Base-by-base conservation (phyloP, 2,329 filamentous ascomycete genomes). In the Macrophomina phaseolina region DNA sequence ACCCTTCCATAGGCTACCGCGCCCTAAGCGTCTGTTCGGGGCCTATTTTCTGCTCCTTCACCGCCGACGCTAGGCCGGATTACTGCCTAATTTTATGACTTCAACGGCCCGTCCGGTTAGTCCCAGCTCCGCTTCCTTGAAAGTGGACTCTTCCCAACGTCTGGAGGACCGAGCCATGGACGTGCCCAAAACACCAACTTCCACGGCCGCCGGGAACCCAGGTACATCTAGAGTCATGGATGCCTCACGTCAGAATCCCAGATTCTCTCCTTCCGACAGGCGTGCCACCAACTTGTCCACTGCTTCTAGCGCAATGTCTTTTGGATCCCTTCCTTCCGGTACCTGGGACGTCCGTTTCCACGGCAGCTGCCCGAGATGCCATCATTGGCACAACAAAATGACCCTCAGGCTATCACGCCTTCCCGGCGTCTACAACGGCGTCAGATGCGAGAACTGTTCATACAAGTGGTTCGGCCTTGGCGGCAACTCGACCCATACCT, bases 401-500 rank as follows among this genome's bases (percentile, higher is more conserved):
- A 46, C 52, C 1, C 36, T 68, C 4, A 65, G 48, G 16, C 40
- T 67, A 4, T 68, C 68, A 4, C 53, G 48, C 18, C 45, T 56
- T 5, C 68, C 67, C 23, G 64, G 55, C 11, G 63, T 64, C 6
- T 68, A 67, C 36, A 67, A 65, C 8, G 64, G 65, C 51, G 36
- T 69, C 28, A 61, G 67, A 52, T 69, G 68, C 36, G 55, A 67
- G 38, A 67, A 64, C n/a, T 69, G 68, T 38, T 28, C 23, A n/a
- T 49, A 64, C 49, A 69, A 67, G 61, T 68, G 64, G 68, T 67
- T 68, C 42, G 62, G 67, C 45, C 62, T 69, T 42, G 65, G 67
- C 32, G 67, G 68, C 16, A 68, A 69, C 49, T 65, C 67, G 7
- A 67, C 62, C 5, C 68, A 68, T 14, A 52, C 56, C 49, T 68